Evolutionary conservation across 768 basidiomycete genomes (phyloP), one percentile per base, ranked within the genome.

Genomic region (Lactarius deliciosus): DNA sequence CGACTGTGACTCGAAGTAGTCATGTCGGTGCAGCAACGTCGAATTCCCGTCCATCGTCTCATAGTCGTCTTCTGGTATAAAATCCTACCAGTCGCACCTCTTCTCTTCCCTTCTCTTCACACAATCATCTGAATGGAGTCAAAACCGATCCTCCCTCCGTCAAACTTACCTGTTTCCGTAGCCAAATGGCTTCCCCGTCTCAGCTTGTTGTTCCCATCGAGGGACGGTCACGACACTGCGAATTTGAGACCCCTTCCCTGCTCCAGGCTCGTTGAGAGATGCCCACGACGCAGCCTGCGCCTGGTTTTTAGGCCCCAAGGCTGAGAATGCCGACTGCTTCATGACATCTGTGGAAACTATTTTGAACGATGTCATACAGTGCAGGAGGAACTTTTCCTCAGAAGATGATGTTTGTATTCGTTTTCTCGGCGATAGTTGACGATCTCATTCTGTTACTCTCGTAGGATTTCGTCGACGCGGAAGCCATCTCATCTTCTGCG

Each of bases 291-390:
- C 74, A 28, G 71, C 80, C 22, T 73, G 75, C 16, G 74, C 80
- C 16, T 79, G 76, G 73, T 80, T 81, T 64, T 69, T 81, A 20
- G 80, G 80, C 2, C 78, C 80, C 15, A 74, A 74, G 57, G 78
- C 74, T 10, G 80, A 81, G 71, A 80, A 80, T 65, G 63, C 57
- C 9, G 74, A 74, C 11, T 55, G 74, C 36, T 69, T 80, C 41
- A 71, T 71, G 53, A 61, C 64, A 5, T 61, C 70, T 16, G 76
- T 80, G 61, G 64, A 71, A 16, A 57, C 59, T 0, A 73, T 74
- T 41, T 64, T 78, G 41, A 61, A 75, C 18, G 58, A 66, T 34
- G 74, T 75, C 28, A 62, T 47, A 10, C 41, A 70, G 18, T 73
- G 73, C 8, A 72, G 79, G 28, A 47, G 61, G 6, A 69, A 56